phyloP scores from a whole-genome alignment of 1,284 basidiomycete genomes.

The Ustilago loliicola region DNA sequence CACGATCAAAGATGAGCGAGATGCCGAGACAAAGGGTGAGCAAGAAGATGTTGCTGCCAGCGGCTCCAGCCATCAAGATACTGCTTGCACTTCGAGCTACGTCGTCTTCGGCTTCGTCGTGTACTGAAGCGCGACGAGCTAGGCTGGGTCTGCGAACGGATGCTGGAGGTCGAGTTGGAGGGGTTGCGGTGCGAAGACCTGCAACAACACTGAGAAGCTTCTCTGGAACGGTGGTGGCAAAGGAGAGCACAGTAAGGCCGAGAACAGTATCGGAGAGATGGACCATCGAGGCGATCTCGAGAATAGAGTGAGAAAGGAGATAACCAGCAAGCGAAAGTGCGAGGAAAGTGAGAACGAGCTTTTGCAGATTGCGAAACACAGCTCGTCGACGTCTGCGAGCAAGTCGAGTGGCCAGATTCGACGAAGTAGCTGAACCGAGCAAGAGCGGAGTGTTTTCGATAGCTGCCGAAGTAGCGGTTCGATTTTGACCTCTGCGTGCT shows the following conservation, averaged over 20 bases:
- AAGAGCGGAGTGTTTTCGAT: constrained; percentile 41
- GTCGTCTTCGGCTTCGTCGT: constrained; percentile 37
- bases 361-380: constrained; percentile 25
- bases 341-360: constrained; percentile 45
- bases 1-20: constrained; percentile 52
- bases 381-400: constrained; percentile 26
- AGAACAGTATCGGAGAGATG: constrained; percentile 63
- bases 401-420: constrained; percentile 32
- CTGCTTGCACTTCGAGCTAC: constrained; percentile 57
- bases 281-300: constrained; percentile 56
- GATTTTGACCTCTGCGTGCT: constrained; percentile 28
- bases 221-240: constrained; percentile 69
- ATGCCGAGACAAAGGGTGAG: constrained; percentile 68
- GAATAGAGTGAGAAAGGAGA: constrained; percentile 63
- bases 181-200: constrained; percentile 34
- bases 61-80: constrained; percentile 67
- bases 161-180: constrained; percentile 15
- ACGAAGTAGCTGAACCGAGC: constrained; percentile 42
- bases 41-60: constrained; percentile 70
- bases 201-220: constrained; percentile 66
- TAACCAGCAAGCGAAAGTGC: constrained; percentile 64
- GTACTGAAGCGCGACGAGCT: constrained; percentile 29
- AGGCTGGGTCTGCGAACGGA: constrained; percentile 24
- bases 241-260: constrained; percentile 66
- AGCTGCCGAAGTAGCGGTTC: constrained; percentile 42